Conservation (phyloP, 1,284 basidiomycete species). For the Moniliella sp. region DNA sequence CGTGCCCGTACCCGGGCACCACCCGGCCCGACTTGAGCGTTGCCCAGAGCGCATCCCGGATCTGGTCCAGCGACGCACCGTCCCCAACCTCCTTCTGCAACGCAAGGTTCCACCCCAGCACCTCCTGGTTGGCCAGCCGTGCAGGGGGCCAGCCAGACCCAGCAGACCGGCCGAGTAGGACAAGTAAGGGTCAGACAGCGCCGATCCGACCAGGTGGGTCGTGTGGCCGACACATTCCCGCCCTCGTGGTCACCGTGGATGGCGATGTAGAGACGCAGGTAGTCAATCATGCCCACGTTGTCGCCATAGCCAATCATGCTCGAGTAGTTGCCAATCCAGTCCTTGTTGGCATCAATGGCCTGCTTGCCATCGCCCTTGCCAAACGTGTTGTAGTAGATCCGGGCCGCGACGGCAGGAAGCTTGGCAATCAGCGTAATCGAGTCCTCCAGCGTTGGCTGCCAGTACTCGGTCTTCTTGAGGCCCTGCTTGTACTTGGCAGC, state of each 20-base stretch:
- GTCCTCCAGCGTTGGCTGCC: conserved; percentile 86
- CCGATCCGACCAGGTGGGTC: conserved; percentile 79
- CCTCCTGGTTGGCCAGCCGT: conserved; percentile 38
- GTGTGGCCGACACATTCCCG: conserved; percentile 76
- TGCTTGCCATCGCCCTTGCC: conserved; percentile 58
- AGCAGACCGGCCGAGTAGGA: conserved; percentile 75
- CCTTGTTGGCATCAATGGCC: conserved; percentile 62
- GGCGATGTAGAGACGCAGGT: conserved; percentile 85
- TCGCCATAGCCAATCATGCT: conserved; percentile 79
- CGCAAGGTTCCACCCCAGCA: conserved; percentile 27
- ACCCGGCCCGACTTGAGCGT: conserved; percentile 32
- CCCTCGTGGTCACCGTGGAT: conserved; percentile 98
- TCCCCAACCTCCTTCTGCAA: conserved; percentile 27
- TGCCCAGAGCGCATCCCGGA: conserved; percentile 30
- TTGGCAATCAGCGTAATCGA: conserved; percentile 95
- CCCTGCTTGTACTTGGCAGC: conserved; percentile 81
- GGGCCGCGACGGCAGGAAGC: conserved; percentile 83
- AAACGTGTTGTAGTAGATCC: conserved; percentile 65
- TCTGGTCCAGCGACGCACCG: conserved; percentile 22
- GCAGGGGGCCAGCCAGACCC: conserved; percentile 86
- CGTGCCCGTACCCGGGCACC: conserved; percentile 48
- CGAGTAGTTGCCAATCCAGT: conserved; percentile 81
- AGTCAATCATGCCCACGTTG: conserved; percentile 70
- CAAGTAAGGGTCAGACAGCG: conserved; percentile 91
- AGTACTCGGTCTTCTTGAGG: conserved; percentile 87